Evolutionary conservation across 2,329 filamentous ascomycete species (phyloP), one percentile per base, ranked within the genome.

Genomic region (Bertia moriformis): DNA sequence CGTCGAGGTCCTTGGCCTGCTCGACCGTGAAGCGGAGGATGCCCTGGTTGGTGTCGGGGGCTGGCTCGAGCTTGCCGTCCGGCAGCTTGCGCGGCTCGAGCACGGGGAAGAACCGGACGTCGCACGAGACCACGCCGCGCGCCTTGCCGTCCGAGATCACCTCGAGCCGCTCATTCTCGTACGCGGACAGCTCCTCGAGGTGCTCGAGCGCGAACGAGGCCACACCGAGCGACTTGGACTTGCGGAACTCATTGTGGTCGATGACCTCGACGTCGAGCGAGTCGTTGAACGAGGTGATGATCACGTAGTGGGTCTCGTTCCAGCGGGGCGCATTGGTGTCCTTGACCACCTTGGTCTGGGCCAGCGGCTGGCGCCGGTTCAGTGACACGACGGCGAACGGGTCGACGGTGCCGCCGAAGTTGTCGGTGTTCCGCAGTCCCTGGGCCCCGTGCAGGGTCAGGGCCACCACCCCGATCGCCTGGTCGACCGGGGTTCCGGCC

Each of bases 241-340:
- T 98, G 47, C 91, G 79, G 58, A 83, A 83, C 42, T 95, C 91
- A 50, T 98, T 98, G 69, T 80, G 95, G 58, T 98, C 91, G 51
- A 78, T 94, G 20, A 94, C 58, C 41, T 83, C 76, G 41, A 98
- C 71, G 17, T 89, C 91, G 40, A 98, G 67, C 19, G 82, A 71
- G 54, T 98, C 91, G 42, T 83, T 83, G 54, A 93, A 82, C 3
- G 86, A 93, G 1, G 86, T 93, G 47, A 98, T 70, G 46, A 98
- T 91, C 49, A 96, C 76, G 55, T 95, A 95, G 53, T 95, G 78
- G 0, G 91, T 98, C 61, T 98, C 89, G 51, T 91, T 93, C 91
- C 91, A 98, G 49, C 81, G 75, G 4, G 91, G 91, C 52, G 86
- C 93, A 38, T 79, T 66, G 41, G 82, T 91, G 52, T 95, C 86